Evolutionary conservation across 768 basidiomycete species (phyloP).

Genomic region (Agaricus subrufescens): DNA sequence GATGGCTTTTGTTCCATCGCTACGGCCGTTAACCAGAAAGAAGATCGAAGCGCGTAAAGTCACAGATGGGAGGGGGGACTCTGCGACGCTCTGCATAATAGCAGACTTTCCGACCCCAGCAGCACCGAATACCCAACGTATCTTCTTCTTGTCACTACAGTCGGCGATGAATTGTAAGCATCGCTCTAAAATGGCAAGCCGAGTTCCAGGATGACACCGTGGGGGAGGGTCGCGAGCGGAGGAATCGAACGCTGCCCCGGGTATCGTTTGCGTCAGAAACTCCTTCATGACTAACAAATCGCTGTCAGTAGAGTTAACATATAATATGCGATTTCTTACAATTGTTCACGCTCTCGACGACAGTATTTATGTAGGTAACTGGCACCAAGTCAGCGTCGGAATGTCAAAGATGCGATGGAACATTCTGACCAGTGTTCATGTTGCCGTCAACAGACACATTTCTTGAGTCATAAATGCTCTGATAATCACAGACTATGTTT

Average conservation of each 20-base stretch:
- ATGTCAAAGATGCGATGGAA: too few relatives aligned
- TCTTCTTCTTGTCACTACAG: background rate
- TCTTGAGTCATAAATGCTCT: too few relatives aligned
- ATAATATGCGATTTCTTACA: too few relatives aligned
- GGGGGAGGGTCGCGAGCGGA: too few relatives aligned
- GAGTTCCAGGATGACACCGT: background rate
- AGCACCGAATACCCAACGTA: background rate
- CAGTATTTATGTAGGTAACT: too few relatives aligned
- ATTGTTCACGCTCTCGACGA: too few relatives aligned
- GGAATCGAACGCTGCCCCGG: background rate
- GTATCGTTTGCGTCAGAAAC: background rate
- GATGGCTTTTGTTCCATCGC: background rate
- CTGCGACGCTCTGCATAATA: background rate
- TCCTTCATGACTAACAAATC: background rate
- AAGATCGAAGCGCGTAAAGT: background rate
- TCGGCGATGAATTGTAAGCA: background rate
- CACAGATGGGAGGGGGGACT: background rate
- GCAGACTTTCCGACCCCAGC: constrained; percentile 1
- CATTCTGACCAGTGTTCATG: too few relatives aligned
- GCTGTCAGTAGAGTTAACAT: too few relatives aligned
- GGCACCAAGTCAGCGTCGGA: too few relatives aligned
- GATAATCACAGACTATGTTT: too few relatives aligned
- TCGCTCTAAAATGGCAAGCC: background rate
- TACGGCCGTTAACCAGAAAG: background rate
- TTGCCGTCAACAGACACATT: too few relatives aligned